These are phyloP conservation scores for Jaltomata sinuosa DNA, from an alignment of 257 asterid species.

Conservation along the genomic window DNA sequence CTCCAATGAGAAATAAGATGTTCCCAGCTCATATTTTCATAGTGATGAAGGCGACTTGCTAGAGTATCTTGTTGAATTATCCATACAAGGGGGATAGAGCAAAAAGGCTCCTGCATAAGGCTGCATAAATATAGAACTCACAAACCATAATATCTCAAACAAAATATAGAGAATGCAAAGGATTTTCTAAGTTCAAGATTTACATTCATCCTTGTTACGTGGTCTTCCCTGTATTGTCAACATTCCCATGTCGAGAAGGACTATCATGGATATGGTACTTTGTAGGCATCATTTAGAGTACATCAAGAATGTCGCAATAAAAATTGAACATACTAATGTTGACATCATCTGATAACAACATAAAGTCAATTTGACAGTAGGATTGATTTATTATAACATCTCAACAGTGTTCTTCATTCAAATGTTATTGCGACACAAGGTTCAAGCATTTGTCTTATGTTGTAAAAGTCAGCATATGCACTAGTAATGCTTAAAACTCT, in stretches of 20 bases:
- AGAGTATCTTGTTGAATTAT: conserved; percentile 88
- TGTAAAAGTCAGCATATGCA: not conserved
- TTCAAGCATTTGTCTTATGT: not conserved
- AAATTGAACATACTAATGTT: not conserved
- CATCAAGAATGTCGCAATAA: not conserved
- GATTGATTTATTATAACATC: not conserved
- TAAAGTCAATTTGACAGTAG: not conserved
- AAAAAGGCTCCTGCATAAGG: conserved; percentile 99
- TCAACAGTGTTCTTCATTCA: not conserved
- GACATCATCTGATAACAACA: not conserved
- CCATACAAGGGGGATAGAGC: conserved; percentile 97
- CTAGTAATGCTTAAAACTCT: not conserved
- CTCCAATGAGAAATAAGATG: conserved; percentile 76
- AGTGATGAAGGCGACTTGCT: conserved; percentile 62
- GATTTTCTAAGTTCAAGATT: not conserved
- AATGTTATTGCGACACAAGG: not conserved
- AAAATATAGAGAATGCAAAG: not conserved
- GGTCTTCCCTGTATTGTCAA: not conserved
- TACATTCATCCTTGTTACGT: not conserved
- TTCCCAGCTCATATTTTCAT: conserved; percentile 60
- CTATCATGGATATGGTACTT: not conserved
- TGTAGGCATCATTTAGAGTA: not conserved
- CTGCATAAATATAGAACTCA: conserved; percentile 91
- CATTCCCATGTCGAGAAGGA: not conserved
- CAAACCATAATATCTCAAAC: conserved; percentile 29